A percentile compares a stretch with the other conserved stretches of the same genome.
Evolutionary conservation across 176 grass and related monocot species (phyloP).

Genomic region (Phoenix roebelenii): DNA sequence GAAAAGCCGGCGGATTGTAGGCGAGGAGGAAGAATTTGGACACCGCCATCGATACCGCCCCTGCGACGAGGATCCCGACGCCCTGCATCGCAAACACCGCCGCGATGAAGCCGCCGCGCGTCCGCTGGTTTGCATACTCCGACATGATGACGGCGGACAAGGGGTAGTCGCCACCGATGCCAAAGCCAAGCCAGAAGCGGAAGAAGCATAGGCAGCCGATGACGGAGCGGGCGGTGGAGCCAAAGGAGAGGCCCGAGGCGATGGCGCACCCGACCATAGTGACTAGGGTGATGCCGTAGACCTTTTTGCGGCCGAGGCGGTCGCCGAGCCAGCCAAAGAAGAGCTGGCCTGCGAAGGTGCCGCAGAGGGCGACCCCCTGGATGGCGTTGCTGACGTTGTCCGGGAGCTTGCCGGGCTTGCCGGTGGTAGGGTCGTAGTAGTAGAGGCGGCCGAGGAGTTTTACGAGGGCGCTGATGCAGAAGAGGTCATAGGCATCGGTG

Average conservation of each 20-base stretch:
- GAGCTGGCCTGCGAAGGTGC: constrained; percentile 54
- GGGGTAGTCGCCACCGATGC: constrained; percentile 73
- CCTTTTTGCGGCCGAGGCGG: constrained; percentile 53
- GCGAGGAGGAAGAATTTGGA: too few relatives aligned
- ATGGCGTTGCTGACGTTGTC: constrained; percentile 45
- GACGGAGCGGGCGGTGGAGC: constrained; percentile 19
- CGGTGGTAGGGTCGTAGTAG: constrained; percentile 28
- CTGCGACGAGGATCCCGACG: too few relatives aligned
- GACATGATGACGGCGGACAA: constrained; percentile 72
- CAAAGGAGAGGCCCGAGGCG: constrained; percentile 53
- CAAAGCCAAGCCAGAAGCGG: constrained; percentile 70
- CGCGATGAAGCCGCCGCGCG: constrained; percentile 63
- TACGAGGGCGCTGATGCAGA: constrained; percentile 65
- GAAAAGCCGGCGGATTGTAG: too few relatives aligned
- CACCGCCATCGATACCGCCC: too few relatives aligned
- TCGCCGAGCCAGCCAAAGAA: constrained; percentile 88
- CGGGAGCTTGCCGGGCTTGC: constrained; percentile 28
- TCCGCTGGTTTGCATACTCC: constrained; percentile 65
- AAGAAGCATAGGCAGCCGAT: constrained; percentile 68
- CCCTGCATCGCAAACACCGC: constrained; percentile 75
- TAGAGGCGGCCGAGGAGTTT: constrained; percentile 67
- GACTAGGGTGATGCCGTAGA: constrained; percentile 55
- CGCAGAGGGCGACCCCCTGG: constrained; percentile 61
- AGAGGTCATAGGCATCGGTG: constrained; percentile 88
- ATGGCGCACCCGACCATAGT: constrained; percentile 55